Percentiles rank a stretch among this genome's conserved stretches.
phyloP scores from a whole-genome alignment of 2,329 filamentous ascomycete species.

The Ceratocystis diversiconidia region DNA sequence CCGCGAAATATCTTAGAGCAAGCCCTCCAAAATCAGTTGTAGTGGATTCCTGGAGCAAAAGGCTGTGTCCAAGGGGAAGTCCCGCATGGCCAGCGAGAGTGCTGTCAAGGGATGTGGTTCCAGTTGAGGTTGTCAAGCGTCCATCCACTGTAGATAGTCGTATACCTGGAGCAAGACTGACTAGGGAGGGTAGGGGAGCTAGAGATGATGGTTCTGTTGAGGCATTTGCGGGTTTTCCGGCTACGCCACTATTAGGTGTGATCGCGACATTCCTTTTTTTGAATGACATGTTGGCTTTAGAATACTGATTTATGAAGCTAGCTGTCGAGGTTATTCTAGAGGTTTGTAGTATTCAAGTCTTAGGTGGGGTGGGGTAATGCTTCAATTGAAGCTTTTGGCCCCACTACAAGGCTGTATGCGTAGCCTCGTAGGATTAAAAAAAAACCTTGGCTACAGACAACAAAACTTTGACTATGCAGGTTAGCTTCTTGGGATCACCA shows the following conservation, averaged over 20 bases:
- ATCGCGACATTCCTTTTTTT: slow-evolving; percentile 43
- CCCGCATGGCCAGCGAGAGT: slow-evolving; percentile 78
- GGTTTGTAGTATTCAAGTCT: background rate
- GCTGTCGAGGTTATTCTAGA: background rate
- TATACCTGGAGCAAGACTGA: slow-evolving; percentile 31
- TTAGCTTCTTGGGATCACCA: background rate
- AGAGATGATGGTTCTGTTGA: slow-evolving; percentile 24
- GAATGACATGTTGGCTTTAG: slow-evolving; percentile 38
- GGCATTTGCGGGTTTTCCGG: slow-evolving; percentile 20
- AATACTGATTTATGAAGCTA: background rate
- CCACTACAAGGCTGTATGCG: slow-evolving; percentile 15
- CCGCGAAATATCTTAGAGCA: slow-evolving; percentile 75
- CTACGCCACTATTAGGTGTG: slow-evolving; percentile 23
- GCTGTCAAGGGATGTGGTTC: slow-evolving; percentile 70
- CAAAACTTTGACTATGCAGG: background rate
- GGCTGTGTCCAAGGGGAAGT: slow-evolving; percentile 61
- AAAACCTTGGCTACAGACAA: background rate
- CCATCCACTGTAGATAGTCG: slow-evolving; percentile 83
- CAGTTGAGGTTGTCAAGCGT: slow-evolving; percentile 77
- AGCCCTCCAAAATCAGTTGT: slow-evolving; percentile 88
- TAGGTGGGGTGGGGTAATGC: slow-evolving; percentile 8
- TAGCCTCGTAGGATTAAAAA: background rate
- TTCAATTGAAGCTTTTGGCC: background rate
- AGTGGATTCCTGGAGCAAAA: slow-evolving; percentile 75
- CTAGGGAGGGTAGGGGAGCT: slow-evolving; percentile 21